These are phyloP conservation scores for Botrytis hyacinthi DNA, from an alignment of 2,329 filamentous ascomycete species.

Conservation along the genomic window DNA sequence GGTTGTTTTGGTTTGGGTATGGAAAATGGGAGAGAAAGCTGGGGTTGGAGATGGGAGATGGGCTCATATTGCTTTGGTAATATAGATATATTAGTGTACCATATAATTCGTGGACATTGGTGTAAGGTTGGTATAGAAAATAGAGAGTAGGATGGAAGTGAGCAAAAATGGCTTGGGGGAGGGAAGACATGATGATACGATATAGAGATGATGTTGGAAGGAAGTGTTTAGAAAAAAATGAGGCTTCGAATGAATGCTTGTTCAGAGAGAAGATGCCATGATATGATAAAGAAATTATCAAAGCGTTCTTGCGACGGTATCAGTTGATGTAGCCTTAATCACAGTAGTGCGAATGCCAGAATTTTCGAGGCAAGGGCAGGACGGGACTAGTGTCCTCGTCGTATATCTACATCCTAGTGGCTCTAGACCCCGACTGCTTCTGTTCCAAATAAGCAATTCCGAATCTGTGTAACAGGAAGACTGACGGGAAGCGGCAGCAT, in stretches of 20 bases:
- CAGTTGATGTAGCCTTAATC: not conserved
- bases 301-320: not conserved
- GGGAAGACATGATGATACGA: not conserved
- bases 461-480: not conserved
- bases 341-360: not conserved
- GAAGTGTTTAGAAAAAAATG: fast-evolving
- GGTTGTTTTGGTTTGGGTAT: too few species aligned
- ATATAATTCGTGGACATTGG: not conserved
- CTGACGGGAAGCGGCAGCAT: not conserved
- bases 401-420: not conserved
- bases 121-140: not conserved
- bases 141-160: not conserved
- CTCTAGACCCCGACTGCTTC: not conserved
- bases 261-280: not conserved
- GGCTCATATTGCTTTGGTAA: not conserved
- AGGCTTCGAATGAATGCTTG: not conserved
- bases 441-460: fast-evolving
- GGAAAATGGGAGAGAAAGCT: too few species aligned
- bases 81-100: not conserved
- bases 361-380: not conserved
- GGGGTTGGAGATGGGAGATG: not conserved
- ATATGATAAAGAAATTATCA: not conserved
- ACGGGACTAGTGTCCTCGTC: fast-evolving
- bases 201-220: not conserved
- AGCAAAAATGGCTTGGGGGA: not conserved